phyloP scores from a whole-genome alignment of 1,284 basidiomycete species.

The Apiotrichum montevideense region DNA sequence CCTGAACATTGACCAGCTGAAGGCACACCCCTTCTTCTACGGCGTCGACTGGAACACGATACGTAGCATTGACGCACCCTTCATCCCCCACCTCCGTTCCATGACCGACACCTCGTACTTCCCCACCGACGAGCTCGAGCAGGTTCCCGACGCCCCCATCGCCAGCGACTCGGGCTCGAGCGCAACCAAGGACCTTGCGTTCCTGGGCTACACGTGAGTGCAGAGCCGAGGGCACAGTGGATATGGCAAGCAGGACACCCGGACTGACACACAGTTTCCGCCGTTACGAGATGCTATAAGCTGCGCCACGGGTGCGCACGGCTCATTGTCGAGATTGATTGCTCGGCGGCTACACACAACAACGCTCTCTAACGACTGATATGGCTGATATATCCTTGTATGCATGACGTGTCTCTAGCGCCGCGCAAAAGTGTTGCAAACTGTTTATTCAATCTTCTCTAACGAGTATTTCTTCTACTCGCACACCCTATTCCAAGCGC shows the following conservation, averaged over 20 bases:
- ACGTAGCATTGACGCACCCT: constrained; percentile 89
- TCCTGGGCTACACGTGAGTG: constrained; percentile 64
- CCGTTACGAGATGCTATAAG: constrained; percentile 43
- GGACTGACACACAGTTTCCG: constrained; percentile 31
- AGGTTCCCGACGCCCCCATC: constrained; percentile 58
- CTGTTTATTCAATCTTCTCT: neutral
- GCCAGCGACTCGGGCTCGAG: constrained; percentile 60
- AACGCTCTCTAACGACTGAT: constrained; percentile 5
- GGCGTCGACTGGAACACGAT: constrained; percentile 92
- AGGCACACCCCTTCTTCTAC: constrained; percentile 91
- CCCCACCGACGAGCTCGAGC: constrained; percentile 90
- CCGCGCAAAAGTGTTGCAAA: neutral
- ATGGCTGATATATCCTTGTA: constrained; percentile 12
- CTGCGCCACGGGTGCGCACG: neutral
- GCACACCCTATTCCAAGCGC: constrained; percentile 1
- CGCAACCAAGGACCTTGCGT: constrained; percentile 80
- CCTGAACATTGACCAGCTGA: constrained; percentile 79
- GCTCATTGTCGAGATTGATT: too few relatives aligned
- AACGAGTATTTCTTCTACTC: neutral
- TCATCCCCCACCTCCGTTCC: constrained; percentile 85
- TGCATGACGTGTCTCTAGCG: constrained; percentile 9
- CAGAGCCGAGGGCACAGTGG: too few relatives aligned
- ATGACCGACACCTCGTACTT: constrained; percentile 88
- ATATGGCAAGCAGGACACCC: neutral
- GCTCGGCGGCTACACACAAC: neutral